Conservation (phyloP, 2,329 filamentous ascomycete species). For the Aspergillus viridinutans region DNA sequence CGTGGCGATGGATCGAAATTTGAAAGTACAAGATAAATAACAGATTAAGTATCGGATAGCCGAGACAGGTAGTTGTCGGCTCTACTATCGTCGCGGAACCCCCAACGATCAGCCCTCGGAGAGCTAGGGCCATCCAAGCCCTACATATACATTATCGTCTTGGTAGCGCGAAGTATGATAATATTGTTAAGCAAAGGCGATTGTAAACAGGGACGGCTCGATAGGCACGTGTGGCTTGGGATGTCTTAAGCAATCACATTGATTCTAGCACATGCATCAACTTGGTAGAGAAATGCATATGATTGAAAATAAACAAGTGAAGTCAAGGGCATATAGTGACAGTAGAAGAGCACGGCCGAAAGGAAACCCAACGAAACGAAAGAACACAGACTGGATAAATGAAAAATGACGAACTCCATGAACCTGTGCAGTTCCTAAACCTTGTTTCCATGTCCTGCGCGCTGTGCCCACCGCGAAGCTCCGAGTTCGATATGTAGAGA, state of each 20-base stretch:
- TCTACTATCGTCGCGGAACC: background rate
- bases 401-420: background rate
- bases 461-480: background rate
- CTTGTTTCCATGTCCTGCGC: background rate
- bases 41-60: background rate
- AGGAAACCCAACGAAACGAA: background rate
- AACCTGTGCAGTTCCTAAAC: background rate
- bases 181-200: background rate
- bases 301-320: background rate
- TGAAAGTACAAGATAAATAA: background rate
- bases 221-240: background rate
- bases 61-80: background rate
- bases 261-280: background rate
- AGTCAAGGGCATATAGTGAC: background rate
- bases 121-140: background rate
- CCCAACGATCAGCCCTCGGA: background rate
- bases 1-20: background rate
- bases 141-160: background rate
- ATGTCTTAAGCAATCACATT: background rate
- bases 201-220: background rate
- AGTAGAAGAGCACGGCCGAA: background rate
- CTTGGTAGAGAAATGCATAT: background rate
- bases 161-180: background rate
- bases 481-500: conserved; percentile 7
- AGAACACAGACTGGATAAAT: background rate